A percentile compares a stretch with the other conserved stretches of the same genome.
phyloP scores from a whole-genome alignment of 2,329 filamentous ascomycete genomes.

The Pyrenophora tritici-repentis region DNA sequence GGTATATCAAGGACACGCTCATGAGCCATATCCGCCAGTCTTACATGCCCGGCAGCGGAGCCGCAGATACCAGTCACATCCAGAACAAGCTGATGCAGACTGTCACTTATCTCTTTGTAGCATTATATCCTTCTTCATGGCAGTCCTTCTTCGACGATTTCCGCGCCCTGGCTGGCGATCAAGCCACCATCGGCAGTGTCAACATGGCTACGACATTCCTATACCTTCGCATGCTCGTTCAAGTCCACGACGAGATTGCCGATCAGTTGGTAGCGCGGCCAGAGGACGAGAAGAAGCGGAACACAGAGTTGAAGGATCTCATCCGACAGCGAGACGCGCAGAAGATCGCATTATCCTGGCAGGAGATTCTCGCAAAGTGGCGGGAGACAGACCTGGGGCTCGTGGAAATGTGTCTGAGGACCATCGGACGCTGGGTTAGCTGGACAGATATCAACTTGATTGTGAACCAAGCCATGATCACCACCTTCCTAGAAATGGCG shows the following conservation, averaged over 20 bases:
- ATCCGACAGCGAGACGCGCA: conserved; percentile 84
- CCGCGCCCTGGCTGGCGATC: conserved; percentile 71
- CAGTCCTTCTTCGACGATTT: conserved; percentile 90
- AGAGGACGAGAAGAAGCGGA: conserved; percentile 78
- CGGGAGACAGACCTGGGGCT: conserved; percentile 68
- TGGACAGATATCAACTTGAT: conserved; percentile 97
- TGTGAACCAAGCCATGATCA: conserved; percentile 80
- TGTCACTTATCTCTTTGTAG: conserved; percentile 88
- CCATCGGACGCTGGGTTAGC: conserved; percentile 96
- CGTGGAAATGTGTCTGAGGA: conserved; percentile 84
- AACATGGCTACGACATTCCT: conserved; percentile 79
- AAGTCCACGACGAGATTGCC: conserved; percentile 96
- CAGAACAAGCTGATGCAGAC: conserved; percentile 99
- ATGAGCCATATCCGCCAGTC: conserved; percentile 78
- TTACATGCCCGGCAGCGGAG: conserved; percentile 66
- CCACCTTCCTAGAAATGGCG: conserved; percentile 81
- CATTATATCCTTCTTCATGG: conserved; percentile 86
- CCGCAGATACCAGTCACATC: conserved; percentile 73
- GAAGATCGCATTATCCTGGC: conserved; percentile 88
- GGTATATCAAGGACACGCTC: conserved; percentile 78
- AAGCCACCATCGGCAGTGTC: conserved; percentile 60
- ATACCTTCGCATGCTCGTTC: conserved; percentile 85
- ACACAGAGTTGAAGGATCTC: conserved; percentile 88
- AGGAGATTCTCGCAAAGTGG: conserved; percentile 84
- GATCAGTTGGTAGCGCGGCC: conserved; percentile 85